Evolutionary conservation across 2,329 filamentous ascomycete genomes (phyloP).

Genomic region (Aspergillus transmontanensis): DNA sequence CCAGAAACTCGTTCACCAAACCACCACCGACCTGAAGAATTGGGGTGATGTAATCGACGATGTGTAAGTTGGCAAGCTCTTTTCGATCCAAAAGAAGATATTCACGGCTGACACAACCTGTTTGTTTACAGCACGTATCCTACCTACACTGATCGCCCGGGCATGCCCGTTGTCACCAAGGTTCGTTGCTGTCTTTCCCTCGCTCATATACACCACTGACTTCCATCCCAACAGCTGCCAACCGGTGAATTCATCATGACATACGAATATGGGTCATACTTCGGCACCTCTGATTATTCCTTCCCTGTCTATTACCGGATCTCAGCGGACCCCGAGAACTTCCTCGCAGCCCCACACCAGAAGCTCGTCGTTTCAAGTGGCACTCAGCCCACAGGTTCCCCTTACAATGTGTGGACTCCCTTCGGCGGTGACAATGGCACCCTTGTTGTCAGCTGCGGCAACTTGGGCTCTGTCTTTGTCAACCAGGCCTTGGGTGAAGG

Average conservation of each 20-base stretch:
- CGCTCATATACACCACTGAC: not conserved
- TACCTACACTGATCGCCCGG: conserved; percentile 65
- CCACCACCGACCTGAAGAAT: conserved; percentile 58
- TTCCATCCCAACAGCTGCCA: conserved; percentile 49
- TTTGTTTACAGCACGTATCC: conserved; percentile 44
- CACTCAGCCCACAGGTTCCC: conserved; percentile 48
- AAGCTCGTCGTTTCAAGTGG: conserved; percentile 49
- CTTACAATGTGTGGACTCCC: conserved; percentile 57
- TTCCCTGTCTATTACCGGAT: conserved; percentile 60
- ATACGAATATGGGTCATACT: conserved; percentile 61
- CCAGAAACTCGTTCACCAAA: conserved; percentile 70
- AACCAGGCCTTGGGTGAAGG: conserved; percentile 49
- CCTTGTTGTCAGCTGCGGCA: conserved; percentile 51
- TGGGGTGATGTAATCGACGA: conserved; percentile 69
- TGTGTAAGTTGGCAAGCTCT: conserved; percentile 29
- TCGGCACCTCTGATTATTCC: conserved; percentile 33
- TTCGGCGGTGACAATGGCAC: conserved; percentile 52
- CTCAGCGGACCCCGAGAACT: conserved; percentile 49
- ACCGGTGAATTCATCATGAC: conserved; percentile 65
- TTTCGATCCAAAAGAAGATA: not conserved
- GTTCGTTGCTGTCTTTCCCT: conserved; percentile 12
- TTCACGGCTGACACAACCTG: not conserved
- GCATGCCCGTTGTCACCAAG: conserved; percentile 65
- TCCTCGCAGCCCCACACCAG: conserved; percentile 44
- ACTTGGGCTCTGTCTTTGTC: conserved; percentile 47